phyloP scores from a whole-genome alignment of 2,329 filamentous ascomycete genomes.

The Pyricularia pennisetigena region DNA sequence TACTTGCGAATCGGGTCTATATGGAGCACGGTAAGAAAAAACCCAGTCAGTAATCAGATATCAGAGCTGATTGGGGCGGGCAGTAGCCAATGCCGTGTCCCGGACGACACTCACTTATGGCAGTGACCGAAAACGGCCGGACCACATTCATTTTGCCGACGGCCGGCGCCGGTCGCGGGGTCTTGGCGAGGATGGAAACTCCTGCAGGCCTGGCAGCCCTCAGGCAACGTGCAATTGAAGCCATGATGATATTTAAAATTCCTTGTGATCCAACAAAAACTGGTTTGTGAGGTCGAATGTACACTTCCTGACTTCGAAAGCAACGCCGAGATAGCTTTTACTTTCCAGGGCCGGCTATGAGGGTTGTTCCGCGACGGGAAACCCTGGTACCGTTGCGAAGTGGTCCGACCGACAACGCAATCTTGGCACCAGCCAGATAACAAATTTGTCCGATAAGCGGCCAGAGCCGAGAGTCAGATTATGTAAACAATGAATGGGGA shows the following conservation, averaged over 20 bases:
- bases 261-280: background rate
- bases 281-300: background rate
- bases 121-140: conserved; percentile 36
- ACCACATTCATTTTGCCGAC: conserved; percentile 9
- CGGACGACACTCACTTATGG: conserved; percentile 26
- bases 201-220: conserved; percentile 37
- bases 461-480: background rate
- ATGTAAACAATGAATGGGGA: background rate
- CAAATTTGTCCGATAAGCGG: background rate
- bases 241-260: conserved; percentile 27
- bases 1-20: conserved; percentile 67
- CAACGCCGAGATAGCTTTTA: background rate
- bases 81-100: background rate
- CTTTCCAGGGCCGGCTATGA: background rate
- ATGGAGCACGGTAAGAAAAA: background rate
- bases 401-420: background rate
- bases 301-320: background rate
- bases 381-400: background rate
- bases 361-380: background rate
- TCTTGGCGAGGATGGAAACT: conserved; percentile 18
- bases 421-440: background rate
- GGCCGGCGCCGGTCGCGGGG: background rate
- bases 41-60: background rate
- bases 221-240: conserved; percentile 50
- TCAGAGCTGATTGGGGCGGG: background rate